These are phyloP conservation scores for Buxus sempervirens DNA, from an alignment of 164 flowering plant genomes.

Conservation along the genomic window DNA sequence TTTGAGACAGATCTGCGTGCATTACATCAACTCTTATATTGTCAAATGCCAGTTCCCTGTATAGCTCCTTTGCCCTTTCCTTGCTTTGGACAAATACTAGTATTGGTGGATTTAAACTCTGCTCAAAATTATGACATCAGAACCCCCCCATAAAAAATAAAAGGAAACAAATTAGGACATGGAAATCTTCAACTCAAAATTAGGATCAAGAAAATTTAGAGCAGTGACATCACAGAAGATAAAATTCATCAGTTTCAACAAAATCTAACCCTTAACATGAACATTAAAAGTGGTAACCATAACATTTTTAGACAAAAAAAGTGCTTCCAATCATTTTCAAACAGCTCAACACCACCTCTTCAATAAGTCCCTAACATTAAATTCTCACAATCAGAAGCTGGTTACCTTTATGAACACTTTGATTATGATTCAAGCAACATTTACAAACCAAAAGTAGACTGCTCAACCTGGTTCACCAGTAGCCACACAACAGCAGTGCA, in stretches of 20 bases:
- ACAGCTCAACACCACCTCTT: background rate
- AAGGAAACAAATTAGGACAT: background rate
- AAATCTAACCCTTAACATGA: background rate
- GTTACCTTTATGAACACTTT: background rate
- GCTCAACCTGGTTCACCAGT: background rate
- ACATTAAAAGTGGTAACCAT: background rate
- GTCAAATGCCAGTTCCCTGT: slow-evolving; percentile 64
- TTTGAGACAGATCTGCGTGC: slow-evolving; percentile 76
- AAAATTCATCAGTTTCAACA: background rate
- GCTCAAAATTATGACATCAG: slow-evolving; percentile 20
- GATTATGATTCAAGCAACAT: background rate
- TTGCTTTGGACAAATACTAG: slow-evolving; percentile 93
- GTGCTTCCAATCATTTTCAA: background rate
- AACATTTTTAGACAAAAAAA: too few relatives aligned
- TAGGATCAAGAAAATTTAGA: background rate
- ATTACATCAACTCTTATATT: slow-evolving; percentile 71
- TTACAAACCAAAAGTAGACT: background rate
- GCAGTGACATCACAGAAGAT: background rate
- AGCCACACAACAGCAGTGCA: background rate
- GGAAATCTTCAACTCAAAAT: background rate
- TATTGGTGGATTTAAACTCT: slow-evolving; percentile 94
- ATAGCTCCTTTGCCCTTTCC: slow-evolving; percentile 90
- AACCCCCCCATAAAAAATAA: background rate
- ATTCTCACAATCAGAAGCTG: background rate
- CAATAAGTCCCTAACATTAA: background rate